Evolutionary conservation across 1,139 yeast genomes (phyloP), one percentile per base, ranked within the genome.

Genomic region (Blastobotrys indianensis): DNA sequence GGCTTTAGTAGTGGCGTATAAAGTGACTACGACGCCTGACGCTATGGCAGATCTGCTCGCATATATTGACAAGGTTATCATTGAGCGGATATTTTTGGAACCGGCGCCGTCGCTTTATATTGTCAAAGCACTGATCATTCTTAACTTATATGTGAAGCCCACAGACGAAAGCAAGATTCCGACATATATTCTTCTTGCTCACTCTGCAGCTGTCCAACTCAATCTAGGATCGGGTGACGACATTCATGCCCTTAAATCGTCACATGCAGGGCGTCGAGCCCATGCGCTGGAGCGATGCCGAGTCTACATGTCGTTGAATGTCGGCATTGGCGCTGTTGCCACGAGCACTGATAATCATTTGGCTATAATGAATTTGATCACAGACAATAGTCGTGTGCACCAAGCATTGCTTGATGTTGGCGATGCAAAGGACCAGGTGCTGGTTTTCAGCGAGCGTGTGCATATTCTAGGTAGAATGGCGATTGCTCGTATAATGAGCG

Each of bases 1-100:
- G 12, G 68, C 76, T 0, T 71, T 75, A 51, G 66, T 77, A 13
- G 68, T 74, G 8, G 79, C 73, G 6, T 74, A 80, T 2, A 70
- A 77, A 15, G 60, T 75, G 38, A 73, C 75, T 52, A 70, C 72
- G 43, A 73, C 51, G 7, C 35, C 44, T 2, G 54, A 53, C 3
- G 56, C 75, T 44, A 73, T 73, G 52, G 68, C 66, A 44, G 61
- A 73, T 41, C 56, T 78, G 15, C 58, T 68, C 29, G 70, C 70
- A 50, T 76, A 75, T 58, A 52, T 77, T 29, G 79, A 76, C 51
- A 65, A 71, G 12, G 68, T 70, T 49, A 56, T 78, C 32, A 72
- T 79, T 2, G 69, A 75, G 47, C 63, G 66, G 36, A 69, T 76
- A 4, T 68, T 69, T 39, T 65, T 75, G 20, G 69, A 75, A 12